These are phyloP conservation scores for Pichia sp. DNA, from an alignment of 1,139 yeast genomes.

Conservation along the genomic window DNA sequence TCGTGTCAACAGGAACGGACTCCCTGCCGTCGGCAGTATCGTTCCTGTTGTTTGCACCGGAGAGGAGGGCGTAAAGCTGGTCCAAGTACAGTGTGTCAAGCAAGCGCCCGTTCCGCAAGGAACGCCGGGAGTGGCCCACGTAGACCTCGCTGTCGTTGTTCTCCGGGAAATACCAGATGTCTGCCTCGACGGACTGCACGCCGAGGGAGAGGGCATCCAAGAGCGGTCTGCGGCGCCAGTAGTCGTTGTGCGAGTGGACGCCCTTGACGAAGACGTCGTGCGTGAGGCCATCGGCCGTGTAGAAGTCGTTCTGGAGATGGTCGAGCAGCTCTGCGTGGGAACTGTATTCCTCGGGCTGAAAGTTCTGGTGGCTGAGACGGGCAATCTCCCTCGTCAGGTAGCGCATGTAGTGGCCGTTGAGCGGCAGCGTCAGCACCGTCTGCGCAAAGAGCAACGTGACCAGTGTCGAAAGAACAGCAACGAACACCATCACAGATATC, in stretches of 20 bases:
- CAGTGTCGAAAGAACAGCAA: conserved; percentile 4
- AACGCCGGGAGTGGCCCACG: conserved; percentile 61
- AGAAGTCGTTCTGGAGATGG: conserved; percentile 9
- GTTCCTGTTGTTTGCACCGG: conserved; percentile 27
- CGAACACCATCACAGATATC: conserved; percentile 3
- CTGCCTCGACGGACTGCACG: conserved; percentile 64
- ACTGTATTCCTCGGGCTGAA: background rate
- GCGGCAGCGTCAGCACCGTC: conserved; percentile 1
- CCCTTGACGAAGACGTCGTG: conserved; percentile 24
- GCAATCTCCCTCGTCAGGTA: background rate
- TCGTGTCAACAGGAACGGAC: too few species aligned
- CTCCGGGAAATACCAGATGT: conserved; percentile 48
- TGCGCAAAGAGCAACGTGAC: conserved; percentile 3
- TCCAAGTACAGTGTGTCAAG: conserved; percentile 51
- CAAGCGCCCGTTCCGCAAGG: conserved; percentile 43
- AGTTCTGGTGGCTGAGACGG: background rate
- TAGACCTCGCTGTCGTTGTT: conserved; percentile 39
- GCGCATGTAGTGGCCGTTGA: background rate
- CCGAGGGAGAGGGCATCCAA: conserved; percentile 61
- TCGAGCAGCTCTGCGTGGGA: background rate
- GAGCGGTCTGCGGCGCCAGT: conserved; percentile 62
- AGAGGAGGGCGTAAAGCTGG: conserved; percentile 47
- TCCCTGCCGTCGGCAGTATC: conserved; percentile 1
- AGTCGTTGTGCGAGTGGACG: conserved; percentile 73
- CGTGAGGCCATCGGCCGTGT: conserved; percentile 20